These are phyloP conservation scores for Galerina sulciceps DNA, from an alignment of 768 basidiomycete species.

Conservation along the genomic window DNA sequence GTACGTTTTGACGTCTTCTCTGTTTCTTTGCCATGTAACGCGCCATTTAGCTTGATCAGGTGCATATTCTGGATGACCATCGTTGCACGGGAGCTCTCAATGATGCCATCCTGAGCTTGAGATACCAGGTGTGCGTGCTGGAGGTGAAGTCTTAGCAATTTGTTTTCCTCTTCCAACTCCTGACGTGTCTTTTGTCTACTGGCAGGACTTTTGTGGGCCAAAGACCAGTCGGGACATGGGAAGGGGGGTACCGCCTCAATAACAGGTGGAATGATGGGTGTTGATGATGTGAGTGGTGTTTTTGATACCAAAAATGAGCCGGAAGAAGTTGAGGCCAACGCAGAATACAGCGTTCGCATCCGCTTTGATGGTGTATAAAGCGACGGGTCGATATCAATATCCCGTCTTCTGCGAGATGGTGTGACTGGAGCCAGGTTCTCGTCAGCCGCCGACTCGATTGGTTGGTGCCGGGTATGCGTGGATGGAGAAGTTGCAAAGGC, in stretches of 20 bases:
- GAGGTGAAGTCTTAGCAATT: not conserved
- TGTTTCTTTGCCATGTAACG: constrained; percentile 21
- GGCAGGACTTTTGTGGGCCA: not conserved
- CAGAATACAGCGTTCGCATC: constrained; percentile 15
- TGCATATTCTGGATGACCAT: constrained; percentile 23
- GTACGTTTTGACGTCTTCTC: constrained; percentile 7
- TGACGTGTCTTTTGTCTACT: not conserved
- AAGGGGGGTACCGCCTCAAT: constrained; percentile 5
- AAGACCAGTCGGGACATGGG: not conserved
- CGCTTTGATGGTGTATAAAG: constrained; percentile 11
- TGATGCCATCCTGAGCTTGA: constrained; percentile 16
- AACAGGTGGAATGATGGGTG: constrained; percentile 10
- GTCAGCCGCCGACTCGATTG: not conserved
- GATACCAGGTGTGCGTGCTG: not conserved
- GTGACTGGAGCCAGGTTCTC: constrained; percentile 1
- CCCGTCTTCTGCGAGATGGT: not conserved
- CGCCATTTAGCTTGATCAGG: constrained; percentile 12
- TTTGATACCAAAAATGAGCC: constrained; percentile 28
- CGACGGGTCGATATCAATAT: not conserved
- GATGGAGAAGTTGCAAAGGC: constrained; percentile 14
- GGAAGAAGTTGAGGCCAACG: constrained; percentile 22
- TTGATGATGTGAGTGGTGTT: constrained; percentile 10
- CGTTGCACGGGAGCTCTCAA: constrained; percentile 17
- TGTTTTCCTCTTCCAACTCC: not conserved
- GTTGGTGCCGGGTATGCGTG: constrained; percentile 10